These are phyloP conservation scores for Sungouiella blattae DNA, from an alignment of 805 yeast genomes.

Conservation along the genomic window DNA sequence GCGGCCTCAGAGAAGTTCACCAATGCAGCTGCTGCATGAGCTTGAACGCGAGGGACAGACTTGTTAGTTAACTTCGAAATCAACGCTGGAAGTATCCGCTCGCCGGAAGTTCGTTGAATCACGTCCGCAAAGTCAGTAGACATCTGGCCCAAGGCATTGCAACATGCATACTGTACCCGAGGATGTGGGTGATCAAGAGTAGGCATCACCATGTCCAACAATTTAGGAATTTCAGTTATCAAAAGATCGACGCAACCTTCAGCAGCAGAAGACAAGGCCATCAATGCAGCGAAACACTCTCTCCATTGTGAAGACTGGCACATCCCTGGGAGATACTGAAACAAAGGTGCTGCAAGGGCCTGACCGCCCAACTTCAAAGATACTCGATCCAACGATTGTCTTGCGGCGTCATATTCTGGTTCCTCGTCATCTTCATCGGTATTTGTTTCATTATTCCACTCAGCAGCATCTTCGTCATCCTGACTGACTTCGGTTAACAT, in stretches of 20 bases:
- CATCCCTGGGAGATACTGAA: conserved; percentile 85
- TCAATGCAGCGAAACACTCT: conserved; percentile 92
- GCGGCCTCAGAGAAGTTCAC: conserved; percentile 95
- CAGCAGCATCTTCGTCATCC: conserved; percentile 82
- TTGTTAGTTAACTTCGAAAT: conserved; percentile 71
- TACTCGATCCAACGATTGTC: conserved; percentile 91
- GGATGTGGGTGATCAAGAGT: conserved; percentile 82
- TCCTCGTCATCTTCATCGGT: conserved; percentile 76
- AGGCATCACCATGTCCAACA: conserved; percentile 83
- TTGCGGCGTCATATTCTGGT: conserved; percentile 83
- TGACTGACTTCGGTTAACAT: conserved; percentile 91
- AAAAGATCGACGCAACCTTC: conserved; percentile 94
- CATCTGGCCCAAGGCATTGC: conserved; percentile 95
- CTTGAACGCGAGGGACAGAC: conserved; percentile 88
- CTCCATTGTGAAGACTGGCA: conserved; percentile 77
- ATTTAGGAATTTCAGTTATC: conserved; percentile 73
- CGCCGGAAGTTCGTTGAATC: conserved; percentile 79
- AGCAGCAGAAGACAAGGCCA: conserved; percentile 96
- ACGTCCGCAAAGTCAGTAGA: conserved; percentile 93
- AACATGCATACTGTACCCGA: conserved; percentile 95
- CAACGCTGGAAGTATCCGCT: conserved; percentile 79
- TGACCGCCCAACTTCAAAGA: conserved; percentile 81
- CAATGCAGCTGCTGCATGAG: conserved; percentile 97
- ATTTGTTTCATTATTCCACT: conserved; percentile 82
- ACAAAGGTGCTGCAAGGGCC: conserved; percentile 78